Evolutionary conservation across 2,329 filamentous ascomycete species (phyloP), one percentile per base, ranked within the genome.

Genomic region (Thelonectria olida): DNA sequence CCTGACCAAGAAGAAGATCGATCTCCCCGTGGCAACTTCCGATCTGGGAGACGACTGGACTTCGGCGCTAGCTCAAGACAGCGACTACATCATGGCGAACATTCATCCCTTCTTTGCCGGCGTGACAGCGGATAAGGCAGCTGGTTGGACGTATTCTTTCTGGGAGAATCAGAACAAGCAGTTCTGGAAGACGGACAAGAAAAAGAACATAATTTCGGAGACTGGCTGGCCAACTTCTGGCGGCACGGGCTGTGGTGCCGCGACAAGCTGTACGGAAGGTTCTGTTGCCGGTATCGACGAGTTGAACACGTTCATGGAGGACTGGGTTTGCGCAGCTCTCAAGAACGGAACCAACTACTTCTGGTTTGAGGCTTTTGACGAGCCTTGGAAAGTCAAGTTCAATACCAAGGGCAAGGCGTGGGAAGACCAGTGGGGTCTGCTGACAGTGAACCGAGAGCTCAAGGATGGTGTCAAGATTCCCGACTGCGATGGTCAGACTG

Each of bases 331-430:
- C 76, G 83, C 88, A 52, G 89, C 91, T 10, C 79, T 97, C 64
- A 81, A 81, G 22, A 97, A 97, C 72, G 91, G 90, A 45, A 97
- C 93, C 2, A 89, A 96, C 67, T 98, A 97, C 76, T 97, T 97
- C 74, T 98, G 95, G 95, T 97, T 98, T 75, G 92, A 94, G 74
- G 93, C 93, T 9, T 98, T 97, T 75, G 95, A 98, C 74, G 95
- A 98, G 82, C 93, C 93, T 2, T 98, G 95, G 95, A 97, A 98
- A 81, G 82, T 90, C 56, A 73, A 77, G 17, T 97, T 89, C 79
- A 90, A 97, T 75, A 82, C 81, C 5, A 78, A 78, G 58, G 81
- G 83, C 39, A 83, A 95, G 80, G 84, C 91, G 53, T 97, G 94
- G 94, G 95, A 98, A 80, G 92, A 97, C 75, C 91, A 97, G 75